Evolutionary conservation across 2,329 filamentous ascomycete species (phyloP), one percentile per base, ranked within the genome.

Genomic region (Aspergillus phoenicis): DNA sequence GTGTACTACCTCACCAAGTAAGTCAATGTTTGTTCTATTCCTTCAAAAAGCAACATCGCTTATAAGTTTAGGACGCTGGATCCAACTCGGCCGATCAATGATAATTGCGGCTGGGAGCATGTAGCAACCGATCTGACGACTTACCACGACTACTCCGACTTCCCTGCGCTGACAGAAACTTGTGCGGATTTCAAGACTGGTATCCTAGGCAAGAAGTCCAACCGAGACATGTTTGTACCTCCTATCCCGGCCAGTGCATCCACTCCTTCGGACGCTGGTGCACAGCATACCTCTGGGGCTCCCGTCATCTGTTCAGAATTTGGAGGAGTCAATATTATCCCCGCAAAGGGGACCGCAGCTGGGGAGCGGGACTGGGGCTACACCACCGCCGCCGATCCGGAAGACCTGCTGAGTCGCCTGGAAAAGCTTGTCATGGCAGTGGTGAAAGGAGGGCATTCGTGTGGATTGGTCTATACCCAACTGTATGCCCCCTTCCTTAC

Each of bases 71-170:
- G 78, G 68, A 81, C 81, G 0, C 79, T 90, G 2, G 88, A 90
- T 64, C 80, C 84, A 1, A 88, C 84, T 0, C 77, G 88, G 5
- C 86, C 86, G 15, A 81, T 90, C 68, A 90, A 90, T 68, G 87
- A 90, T 72, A 90, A 90, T 73, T 90, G 87, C 65, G 88, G 88
- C 36, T 90, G 88, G 88, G 87, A 90, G 68, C 87, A 89, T 64
- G 86, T 89, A 5, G 67, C 80, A 10, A 87, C 85, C 0, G 87
- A 90, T 65, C 75, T 90, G 2, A 85, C 84, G 24, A 89, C 87
- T 0, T 90, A 88, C 77, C 88, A 90, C 71, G 87, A 90, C 72
- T 90, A 90, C 70, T 78, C 80, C 17, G 87, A 89, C 66, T 84
- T 79, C 0, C 78, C 82, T 0, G 82, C 81, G 22, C 80, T 90